phyloP scores from a whole-genome alignment of 2,329 filamentous ascomycete species.

The Talaromyces sp. region DNA sequence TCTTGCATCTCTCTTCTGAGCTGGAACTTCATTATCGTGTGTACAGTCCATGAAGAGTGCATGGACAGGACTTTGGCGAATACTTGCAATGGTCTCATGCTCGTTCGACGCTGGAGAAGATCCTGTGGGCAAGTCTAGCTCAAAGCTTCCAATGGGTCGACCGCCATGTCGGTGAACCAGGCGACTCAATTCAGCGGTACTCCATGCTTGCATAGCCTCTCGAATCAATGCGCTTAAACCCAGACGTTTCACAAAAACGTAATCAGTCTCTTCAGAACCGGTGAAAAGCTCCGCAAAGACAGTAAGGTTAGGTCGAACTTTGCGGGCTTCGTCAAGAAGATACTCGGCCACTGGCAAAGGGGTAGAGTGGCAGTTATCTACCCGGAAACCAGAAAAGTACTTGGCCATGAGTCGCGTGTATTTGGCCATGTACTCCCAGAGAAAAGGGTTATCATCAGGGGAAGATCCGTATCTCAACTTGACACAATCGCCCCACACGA shows the following conservation, averaged over 20 bases:
- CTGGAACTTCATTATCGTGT: conserved; percentile 94
- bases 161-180: conserved; percentile 92
- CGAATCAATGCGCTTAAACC: conserved; percentile 89
- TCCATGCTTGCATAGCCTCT: conserved; percentile 98
- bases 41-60: conserved; percentile 99
- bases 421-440: conserved; percentile 94
- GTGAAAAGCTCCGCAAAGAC: conserved; percentile 95
- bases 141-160: conserved; percentile 92
- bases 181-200: conserved; percentile 84
- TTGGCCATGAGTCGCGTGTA: conserved; percentile 92
- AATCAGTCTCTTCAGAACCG: conserved; percentile 93
- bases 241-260: conserved; percentile 88
- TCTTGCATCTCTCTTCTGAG: conserved; percentile 88
- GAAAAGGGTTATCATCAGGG: conserved; percentile 80
- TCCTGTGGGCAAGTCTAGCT: conserved; percentile 77
- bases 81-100: conserved; percentile 68
- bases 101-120: conserved; percentile 43
- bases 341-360: conserved; percentile 92
- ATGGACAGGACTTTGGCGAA: conserved; percentile 84
- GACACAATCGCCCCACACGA: conserved; percentile 97
- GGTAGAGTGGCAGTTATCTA: conserved; percentile 97
- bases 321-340: conserved; percentile 88
- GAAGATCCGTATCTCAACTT: conserved; percentile 85
- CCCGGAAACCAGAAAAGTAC: conserved; percentile 91
- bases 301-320: conserved; percentile 80